A percentile compares a stretch with the other conserved stretches of the same genome.
Conservation (phyloP, 768 basidiomycete genomes). For the Podaxis mareebaensis region DNA sequence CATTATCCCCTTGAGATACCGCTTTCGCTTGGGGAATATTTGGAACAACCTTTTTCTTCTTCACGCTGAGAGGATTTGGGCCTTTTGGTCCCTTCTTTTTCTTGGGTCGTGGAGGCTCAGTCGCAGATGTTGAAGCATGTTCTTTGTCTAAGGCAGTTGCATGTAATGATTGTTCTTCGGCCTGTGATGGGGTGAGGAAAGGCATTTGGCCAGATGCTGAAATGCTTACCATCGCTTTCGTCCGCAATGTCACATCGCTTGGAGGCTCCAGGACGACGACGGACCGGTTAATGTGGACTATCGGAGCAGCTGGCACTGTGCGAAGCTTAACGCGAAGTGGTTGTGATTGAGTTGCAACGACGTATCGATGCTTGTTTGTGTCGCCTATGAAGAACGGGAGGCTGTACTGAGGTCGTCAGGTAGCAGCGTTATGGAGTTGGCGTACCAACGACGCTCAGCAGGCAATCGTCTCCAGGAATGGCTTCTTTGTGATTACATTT, state of each 20-base stretch:
- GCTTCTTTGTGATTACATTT: constrained; percentile 93
- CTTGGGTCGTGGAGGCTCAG: constrained; percentile 40
- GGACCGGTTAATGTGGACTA: constrained; percentile 88
- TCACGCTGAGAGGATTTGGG: constrained; percentile 90
- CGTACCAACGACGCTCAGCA: constrained; percentile 79
- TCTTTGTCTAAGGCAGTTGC: constrained; percentile 50
- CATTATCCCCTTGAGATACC: constrained; percentile 20
- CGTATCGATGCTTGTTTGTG: constrained; percentile 90
- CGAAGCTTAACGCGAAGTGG: constrained; percentile 71
- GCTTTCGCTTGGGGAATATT: constrained; percentile 37
- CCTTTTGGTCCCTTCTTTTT: constrained; percentile 79
- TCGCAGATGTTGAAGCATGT: constrained; percentile 35
- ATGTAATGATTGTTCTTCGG: constrained; percentile 61
- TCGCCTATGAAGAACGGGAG: constrained; percentile 46
- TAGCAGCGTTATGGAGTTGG: not conserved
- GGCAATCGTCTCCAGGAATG: constrained; percentile 84
- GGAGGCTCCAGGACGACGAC: constrained; percentile 95
- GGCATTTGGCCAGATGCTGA: not conserved
- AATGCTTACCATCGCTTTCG: constrained; percentile 60
- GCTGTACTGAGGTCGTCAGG: not conserved
- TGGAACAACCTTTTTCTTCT: constrained; percentile 67
- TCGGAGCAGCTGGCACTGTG: constrained; percentile 78
- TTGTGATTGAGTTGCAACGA: constrained; percentile 82
- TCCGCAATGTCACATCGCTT: constrained; percentile 69
- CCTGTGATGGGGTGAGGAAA: constrained; percentile 37